Evolutionary conservation across 306 rosid genomes (phyloP), one percentile per base, ranked within the genome.

Genomic region (Psophocarpus tetragonolobus): DNA sequence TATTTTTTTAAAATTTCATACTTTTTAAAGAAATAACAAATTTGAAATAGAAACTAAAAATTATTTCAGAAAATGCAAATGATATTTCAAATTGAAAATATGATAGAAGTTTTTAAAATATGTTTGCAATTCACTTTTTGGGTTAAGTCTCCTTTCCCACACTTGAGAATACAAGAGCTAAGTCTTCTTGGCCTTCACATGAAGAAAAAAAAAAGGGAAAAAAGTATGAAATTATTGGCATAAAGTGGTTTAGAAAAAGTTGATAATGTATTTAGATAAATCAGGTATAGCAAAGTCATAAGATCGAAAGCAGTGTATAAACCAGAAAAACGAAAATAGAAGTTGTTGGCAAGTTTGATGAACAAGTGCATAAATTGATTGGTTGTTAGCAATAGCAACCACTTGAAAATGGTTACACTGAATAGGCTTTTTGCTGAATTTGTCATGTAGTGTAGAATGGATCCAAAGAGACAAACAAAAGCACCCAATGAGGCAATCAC

Each of bases 371-470:
- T 60, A 75, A 45, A 62, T 62, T 14, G 53, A 71, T 3, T 60
- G 71, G 44, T 58, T 53, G 64, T 21, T 35, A 32, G 29, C 6
- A 54, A 23, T 48, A 61, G 56, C 45, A 26, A 27, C 18, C 38
- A 58, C 11, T 26, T 58, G 4, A 29, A 29, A 58, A 58, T 58
- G 39, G 21, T 58, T 58, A 26, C 13, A 53, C 18, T 57, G 50
- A 21, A 13, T 20, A 42, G 32, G 23, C n/a, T 4, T 47, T 48
- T 26, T 29, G 15, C 4, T 21, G 26, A 48, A 0, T 53, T 56
- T 74, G 70, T 66, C 80, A 17, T 58, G 4, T 73, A 23, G 72
- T 45, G 2, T 13, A 36, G 20, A 68, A 45, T 45, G 64, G 76
- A 67, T 45, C 57, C 76, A 67, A 23, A n/a, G 47, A 35, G 61